Percentiles rank a stretch among this genome's conserved stretches.
phyloP scores from a whole-genome alignment of 2,329 filamentous ascomycete genomes.

The Aspergillus bombycis region DNA sequence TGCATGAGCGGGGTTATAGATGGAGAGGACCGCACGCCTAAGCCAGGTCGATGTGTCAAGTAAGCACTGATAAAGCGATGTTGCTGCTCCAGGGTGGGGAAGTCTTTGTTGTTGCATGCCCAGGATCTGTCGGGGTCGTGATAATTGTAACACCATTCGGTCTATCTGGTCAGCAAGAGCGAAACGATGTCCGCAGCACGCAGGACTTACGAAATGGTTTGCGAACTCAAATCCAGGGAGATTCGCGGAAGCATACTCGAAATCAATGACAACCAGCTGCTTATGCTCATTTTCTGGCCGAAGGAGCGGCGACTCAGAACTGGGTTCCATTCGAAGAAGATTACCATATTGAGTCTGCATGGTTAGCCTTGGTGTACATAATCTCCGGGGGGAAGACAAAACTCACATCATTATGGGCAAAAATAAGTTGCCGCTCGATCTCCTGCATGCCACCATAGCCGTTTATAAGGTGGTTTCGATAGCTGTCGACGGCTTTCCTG shows the following conservation, averaged over 20 bases:
- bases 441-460: slow-evolving; percentile 69
- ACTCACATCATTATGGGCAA: slow-evolving; percentile 95
- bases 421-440: slow-evolving; percentile 77
- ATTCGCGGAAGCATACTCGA: slow-evolving; percentile 94
- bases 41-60: slow-evolving; percentile 73
- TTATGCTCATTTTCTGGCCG: slow-evolving; percentile 93
- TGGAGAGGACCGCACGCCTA: slow-evolving; percentile 28
- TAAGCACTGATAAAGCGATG: slow-evolving; percentile 84
- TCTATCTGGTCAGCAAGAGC: slow-evolving; percentile 43
- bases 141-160: slow-evolving; percentile 98
- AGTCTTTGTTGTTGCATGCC: slow-evolving; percentile 69
- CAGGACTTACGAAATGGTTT: slow-evolving; percentile 78
- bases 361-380: slow-evolving; percentile 19
- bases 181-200: not conserved
- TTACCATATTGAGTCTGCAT: slow-evolving; percentile 94
- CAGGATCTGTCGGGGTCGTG: slow-evolving; percentile 70
- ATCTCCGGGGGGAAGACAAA: slow-evolving; percentile 12
- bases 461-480: slow-evolving; percentile 72
- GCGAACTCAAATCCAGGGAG: slow-evolving; percentile 86
- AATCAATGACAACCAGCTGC: slow-evolving; percentile 95
- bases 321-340: slow-evolving; percentile 76
- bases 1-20: slow-evolving; percentile 49
- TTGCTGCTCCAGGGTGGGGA: slow-evolving; percentile 81
- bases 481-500: slow-evolving; percentile 72
- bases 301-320: slow-evolving; percentile 77